Evolutionary conservation across 129 eudicot genomes (phyloP).

Genomic region (Escallonia herrerae): DNA sequence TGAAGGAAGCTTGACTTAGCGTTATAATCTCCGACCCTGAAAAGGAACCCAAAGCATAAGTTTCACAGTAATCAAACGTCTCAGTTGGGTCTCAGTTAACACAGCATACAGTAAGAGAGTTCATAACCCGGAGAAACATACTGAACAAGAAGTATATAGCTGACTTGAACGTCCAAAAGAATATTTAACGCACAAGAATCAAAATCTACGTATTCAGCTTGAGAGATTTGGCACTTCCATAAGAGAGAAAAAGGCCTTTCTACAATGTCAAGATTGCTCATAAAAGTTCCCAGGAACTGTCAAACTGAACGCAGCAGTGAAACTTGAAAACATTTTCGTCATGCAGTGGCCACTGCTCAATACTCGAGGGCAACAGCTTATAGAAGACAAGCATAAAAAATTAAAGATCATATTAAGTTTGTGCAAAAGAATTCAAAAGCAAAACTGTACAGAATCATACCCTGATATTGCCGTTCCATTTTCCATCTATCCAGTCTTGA

Average conservation of each 20-base stretch:
- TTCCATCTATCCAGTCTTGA: conserved; percentile 65
- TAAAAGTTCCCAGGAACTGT: background rate
- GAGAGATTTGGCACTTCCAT: too few species aligned
- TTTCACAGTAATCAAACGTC: background rate
- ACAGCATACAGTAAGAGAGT: background rate
- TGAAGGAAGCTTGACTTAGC: too few species aligned
- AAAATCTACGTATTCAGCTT: too few species aligned
- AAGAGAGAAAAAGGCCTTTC: too few species aligned
- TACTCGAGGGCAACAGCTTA: background rate
- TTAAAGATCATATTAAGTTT: background rate
- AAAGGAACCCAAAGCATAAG: background rate
- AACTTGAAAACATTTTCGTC: background rate
- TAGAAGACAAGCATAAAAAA: background rate
- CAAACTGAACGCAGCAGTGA: too few species aligned
- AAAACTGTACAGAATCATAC: conserved; percentile 19
- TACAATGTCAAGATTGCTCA: too few species aligned
- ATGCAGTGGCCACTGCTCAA: background rate
- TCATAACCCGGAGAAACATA: too few species aligned
- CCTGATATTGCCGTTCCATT: too few species aligned
- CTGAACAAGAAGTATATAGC: too few species aligned
- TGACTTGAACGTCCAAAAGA: background rate
- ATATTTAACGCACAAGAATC: too few species aligned
- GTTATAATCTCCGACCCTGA: background rate
- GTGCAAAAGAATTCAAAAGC: background rate
- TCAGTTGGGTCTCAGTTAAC: background rate